Conservation (phyloP, 495 filamentous ascomycete genomes). For the Astrocystis sublimbata region DNA sequence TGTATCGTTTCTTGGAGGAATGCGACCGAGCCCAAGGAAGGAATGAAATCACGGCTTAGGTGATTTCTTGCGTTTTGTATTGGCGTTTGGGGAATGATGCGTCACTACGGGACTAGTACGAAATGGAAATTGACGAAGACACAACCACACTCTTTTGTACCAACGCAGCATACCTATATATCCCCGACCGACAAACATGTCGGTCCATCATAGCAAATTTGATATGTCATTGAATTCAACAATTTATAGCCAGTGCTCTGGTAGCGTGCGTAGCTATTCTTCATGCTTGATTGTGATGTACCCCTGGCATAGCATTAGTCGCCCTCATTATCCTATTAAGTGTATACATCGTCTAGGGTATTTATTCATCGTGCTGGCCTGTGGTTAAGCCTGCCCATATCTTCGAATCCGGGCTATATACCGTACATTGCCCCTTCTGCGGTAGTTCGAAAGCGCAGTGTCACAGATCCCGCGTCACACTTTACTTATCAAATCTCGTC, state of each 20-base stretch:
- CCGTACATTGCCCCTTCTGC: not conserved
- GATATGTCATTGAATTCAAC: constrained; percentile 20
- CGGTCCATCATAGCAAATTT: constrained; percentile 18
- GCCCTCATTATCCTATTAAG: not conserved
- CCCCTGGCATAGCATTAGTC: not conserved
- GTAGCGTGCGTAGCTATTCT: not conserved
- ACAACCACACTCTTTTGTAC: constrained; percentile 33
- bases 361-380: not conserved
- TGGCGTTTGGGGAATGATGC: constrained; percentile 4
- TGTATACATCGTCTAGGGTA: not conserved
- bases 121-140: constrained; percentile 6
- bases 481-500: constrained; percentile 51
- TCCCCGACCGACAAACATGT: constrained; percentile 10
- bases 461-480: not conserved
- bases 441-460: not conserved
- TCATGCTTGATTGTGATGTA: not conserved
- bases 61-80: constrained; percentile 11
- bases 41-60: constrained; percentile 17
- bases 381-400: not conserved
- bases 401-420: not conserved
- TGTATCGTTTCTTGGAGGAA: constrained; percentile 84
- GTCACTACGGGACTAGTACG: not conserved
- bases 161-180: constrained; percentile 16
- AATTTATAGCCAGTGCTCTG: not conserved
- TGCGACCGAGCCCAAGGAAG: constrained; percentile 64